Evolutionary conservation across 2,329 filamentous ascomycete species (phyloP), one percentile per base, ranked within the genome.

Genomic region (Trichoderma koningiopsis): DNA sequence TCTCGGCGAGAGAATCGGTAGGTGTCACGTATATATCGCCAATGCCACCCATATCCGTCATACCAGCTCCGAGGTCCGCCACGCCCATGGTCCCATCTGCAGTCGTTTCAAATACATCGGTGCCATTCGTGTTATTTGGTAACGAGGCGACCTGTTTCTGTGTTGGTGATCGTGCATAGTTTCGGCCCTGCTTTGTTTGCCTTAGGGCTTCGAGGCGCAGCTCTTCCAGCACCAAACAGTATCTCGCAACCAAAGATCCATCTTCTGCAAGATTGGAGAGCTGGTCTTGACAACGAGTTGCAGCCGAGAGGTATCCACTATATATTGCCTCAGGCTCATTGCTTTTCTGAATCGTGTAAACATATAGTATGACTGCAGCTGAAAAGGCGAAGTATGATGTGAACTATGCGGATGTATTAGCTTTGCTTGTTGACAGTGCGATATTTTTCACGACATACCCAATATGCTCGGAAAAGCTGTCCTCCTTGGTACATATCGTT

Each of bases 321-420:
- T 66, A 66, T 14, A 29, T 14, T 37, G 58, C 53, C 24, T 57
- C 53, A 13, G 63, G 53, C n/a, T 66, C 63, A 29, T 58, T 66
- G n/a, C 63, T 66, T 43, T 66, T 66, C 27, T 66, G 63, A 10
- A 66, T 66, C 13, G 63, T 66, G 53, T 66, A 66, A 13, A 66
- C 63, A 3, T 66, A 66, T 3, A 66, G 63, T 1, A 66, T 66
- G 5, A 58, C 53, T 3, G 63, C 63, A n/a, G 63, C 63, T 3
- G 63, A 66, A 33, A 66, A 66, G 19, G 63, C 63, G 29, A 66
- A 66, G 49, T 66, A 66, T 3, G 63, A 66, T 13, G 63, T 66
- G 11, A 66, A 66, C 63, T 66, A 33, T n/a, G 11, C 19, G 14
- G 8, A 10, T 47, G 6, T 35, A 52, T 49, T 33, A n/a, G 19